Percentiles rank a stretch among this genome's conserved stretches.
Conservation (phyloP, 1,139 yeast genomes). For the Eremothecium sinecaudum region DNA sequence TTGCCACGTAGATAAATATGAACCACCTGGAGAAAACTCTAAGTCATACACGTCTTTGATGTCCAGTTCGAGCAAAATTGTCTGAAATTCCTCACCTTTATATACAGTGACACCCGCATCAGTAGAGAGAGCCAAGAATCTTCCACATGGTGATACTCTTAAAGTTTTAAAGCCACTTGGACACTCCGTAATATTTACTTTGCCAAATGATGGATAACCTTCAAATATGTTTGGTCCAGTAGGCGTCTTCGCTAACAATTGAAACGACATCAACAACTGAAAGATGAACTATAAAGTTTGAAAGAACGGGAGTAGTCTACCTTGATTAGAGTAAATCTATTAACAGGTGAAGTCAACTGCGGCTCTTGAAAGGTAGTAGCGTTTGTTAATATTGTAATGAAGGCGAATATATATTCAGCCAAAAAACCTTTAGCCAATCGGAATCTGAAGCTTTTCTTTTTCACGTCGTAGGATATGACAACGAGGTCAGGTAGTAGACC, state of each 20-base stretch:
- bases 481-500: too few relatives aligned
- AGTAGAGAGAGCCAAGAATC: constrained; percentile 51
- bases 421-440: too few relatives aligned
- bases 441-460: too few relatives aligned
- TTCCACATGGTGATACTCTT: constrained; percentile 38
- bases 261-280: constrained; percentile 27
- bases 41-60: constrained; percentile 66
- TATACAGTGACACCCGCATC: constrained; percentile 47
- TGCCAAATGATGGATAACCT: constrained; percentile 32
- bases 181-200: constrained; percentile 27
- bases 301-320: too few relatives aligned
- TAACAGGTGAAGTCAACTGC: too few relatives aligned
- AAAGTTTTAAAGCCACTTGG: constrained; percentile 33
- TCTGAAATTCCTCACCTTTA: constrained; percentile 45
- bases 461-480: too few relatives aligned
- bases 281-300: too few relatives aligned
- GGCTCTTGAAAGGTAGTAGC: too few relatives aligned
- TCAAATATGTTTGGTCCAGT: constrained; percentile 31
- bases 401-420: too few relatives aligned
- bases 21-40: constrained; percentile 83
- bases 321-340: too few relatives aligned
- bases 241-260: constrained; percentile 29
- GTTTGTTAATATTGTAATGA: too few relatives aligned
- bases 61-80: constrained; percentile 37
- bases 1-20: constrained; percentile 81